A percentile compares a stretch with the other conserved stretches of the same genome.
Conservation (phyloP, 148 eudicot genomes). For the Spergularia marina region DNA sequence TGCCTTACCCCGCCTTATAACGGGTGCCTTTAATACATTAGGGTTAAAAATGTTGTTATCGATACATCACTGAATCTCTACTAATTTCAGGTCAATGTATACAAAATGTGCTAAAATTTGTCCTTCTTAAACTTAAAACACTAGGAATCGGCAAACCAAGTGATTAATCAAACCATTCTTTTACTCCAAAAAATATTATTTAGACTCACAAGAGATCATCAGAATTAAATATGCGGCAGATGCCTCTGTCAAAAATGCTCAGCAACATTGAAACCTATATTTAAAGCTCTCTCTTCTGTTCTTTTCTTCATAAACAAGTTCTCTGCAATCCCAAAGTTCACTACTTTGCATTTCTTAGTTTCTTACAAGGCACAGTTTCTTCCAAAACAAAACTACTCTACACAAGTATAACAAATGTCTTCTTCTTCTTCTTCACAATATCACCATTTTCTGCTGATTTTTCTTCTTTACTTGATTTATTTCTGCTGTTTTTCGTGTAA, state of each 20-base stretch:
- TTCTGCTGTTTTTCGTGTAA: slow-evolving; percentile 3
- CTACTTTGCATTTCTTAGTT: background rate
- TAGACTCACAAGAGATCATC: no score
- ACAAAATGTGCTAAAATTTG: no score
- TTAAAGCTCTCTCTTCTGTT: slow-evolving; percentile 20
- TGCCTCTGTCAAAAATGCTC: slow-evolving; percentile 1
- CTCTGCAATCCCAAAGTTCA: background rate
- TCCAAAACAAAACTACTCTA: slow-evolving; percentile 2
- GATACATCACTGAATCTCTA: no score
- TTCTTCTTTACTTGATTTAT: background rate
- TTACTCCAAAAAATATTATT: no score
- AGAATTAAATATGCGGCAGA: background rate
- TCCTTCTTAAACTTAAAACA: no score
- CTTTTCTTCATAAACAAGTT: slow-evolving; percentile 13
- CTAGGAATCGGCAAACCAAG: no score
- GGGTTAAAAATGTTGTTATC: no score
- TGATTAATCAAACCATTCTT: no score
- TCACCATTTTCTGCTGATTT: background rate
- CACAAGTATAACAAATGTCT: slow-evolving; percentile 17
- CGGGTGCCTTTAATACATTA: no score
- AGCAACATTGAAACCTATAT: background rate
- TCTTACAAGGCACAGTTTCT: background rate
- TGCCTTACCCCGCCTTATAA: no score
- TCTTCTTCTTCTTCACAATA: background rate
- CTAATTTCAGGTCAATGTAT: no score